These are phyloP conservation scores for Oxyria digyna DNA, from an alignment of 148 eudicot genomes.

Conservation along the genomic window DNA sequence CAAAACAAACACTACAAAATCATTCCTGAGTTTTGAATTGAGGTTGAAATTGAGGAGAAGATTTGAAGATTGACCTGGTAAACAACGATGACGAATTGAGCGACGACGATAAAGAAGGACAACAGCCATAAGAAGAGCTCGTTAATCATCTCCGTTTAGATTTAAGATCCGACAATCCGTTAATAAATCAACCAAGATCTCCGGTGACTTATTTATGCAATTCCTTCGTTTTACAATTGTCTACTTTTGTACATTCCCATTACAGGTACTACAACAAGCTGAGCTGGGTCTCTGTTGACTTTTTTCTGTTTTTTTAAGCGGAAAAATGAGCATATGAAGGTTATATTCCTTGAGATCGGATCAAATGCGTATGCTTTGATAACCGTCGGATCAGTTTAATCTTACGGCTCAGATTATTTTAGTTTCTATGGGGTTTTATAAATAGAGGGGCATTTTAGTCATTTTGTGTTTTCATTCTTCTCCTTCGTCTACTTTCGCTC, in stretches of 20 bases:
- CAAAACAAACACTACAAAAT: neutral
- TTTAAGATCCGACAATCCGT: too few species aligned
- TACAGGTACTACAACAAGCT: neutral
- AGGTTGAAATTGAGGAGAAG: neutral
- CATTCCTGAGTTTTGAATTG: neutral
- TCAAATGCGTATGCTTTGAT: too few species aligned
- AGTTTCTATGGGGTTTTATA: too few species aligned
- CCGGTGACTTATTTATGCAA: neutral
- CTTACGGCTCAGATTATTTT: too few species aligned
- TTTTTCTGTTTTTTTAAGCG: neutral
- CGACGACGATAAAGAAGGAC: slow-evolving; percentile 62
- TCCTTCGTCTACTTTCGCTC: too few species aligned
- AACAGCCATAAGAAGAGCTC: slow-evolving; percentile 61
- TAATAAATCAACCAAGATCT: neutral
- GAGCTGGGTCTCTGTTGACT: neutral
- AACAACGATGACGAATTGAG: slow-evolving; percentile 48
- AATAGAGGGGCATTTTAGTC: too few species aligned
- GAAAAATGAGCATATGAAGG: neutral
- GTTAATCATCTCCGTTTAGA: slow-evolving; percentile 24
- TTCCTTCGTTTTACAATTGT: neutral
- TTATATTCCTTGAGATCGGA: too few species aligned
- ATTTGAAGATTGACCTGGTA: slow-evolving; percentile 43
- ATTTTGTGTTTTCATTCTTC: too few species aligned
- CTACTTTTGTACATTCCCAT: neutral
- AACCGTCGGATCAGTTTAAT: too few species aligned